These are phyloP conservation scores for Dryas drummondii DNA, from an alignment of 306 rosid species.

Conservation along the genomic window DNA sequence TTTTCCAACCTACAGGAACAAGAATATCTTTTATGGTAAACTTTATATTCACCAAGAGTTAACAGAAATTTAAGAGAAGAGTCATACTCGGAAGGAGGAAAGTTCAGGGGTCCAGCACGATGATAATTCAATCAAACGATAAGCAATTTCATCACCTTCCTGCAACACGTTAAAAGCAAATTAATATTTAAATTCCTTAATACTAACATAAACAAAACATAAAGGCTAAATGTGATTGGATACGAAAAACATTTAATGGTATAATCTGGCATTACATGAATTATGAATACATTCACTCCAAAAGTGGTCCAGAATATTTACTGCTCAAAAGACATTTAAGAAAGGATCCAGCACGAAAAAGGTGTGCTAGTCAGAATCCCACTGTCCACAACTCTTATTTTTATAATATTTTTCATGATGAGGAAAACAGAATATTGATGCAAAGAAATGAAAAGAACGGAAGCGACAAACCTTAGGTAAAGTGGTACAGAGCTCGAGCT, in stretches of 20 bases:
- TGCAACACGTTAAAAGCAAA: constrained; percentile 38
- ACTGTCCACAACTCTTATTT: not conserved
- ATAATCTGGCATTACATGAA: not conserved
- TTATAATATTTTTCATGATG: not conserved
- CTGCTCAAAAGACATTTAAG: constrained; percentile 3
- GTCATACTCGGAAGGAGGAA: constrained; percentile 75
- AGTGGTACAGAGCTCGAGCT: constrained; percentile 55
- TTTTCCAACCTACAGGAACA: constrained; percentile 70
- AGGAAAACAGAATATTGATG: constrained; percentile 1
- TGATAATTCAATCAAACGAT: constrained; percentile 84
- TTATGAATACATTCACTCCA: not conserved
- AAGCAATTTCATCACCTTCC: constrained; percentile 78
- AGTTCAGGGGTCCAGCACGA: constrained; percentile 88
- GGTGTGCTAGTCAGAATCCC: not conserved
- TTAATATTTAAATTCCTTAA: constrained; percentile 2
- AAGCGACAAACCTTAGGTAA: constrained; percentile 65
- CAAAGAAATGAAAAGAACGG: constrained; percentile 13
- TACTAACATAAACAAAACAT: not conserved
- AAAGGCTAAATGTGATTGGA: not conserved
- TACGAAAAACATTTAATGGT: not conserved
- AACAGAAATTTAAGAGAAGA: constrained; percentile 24
- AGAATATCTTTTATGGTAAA: constrained; percentile 12
- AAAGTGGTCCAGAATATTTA: not conserved
- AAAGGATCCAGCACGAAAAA: not conserved
- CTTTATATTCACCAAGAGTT: constrained; percentile 15